A percentile compares a stretch with the other conserved stretches of the same genome.
Conservation (phyloP, 768 basidiomycete species). For the Macrolepiota dolichaula region DNA sequence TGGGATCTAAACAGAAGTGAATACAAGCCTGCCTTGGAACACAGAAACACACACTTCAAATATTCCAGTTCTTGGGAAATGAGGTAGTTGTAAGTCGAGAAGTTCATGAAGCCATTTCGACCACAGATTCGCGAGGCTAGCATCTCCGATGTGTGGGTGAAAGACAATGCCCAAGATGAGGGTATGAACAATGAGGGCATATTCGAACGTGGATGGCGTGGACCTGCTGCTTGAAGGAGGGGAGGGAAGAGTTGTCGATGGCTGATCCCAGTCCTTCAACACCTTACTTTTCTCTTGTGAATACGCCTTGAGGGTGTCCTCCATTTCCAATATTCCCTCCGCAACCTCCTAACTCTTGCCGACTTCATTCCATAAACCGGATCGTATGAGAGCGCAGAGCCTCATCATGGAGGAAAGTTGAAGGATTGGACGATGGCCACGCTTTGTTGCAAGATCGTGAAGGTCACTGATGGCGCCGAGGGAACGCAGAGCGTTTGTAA, state of each 20-base stretch:
- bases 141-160: slow-evolving; percentile 56
- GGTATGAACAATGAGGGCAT: slow-evolving; percentile 46
- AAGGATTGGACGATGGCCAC: slow-evolving; percentile 32
- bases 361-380: slow-evolving; percentile 52
- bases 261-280: slow-evolving; percentile 24
- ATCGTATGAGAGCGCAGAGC: slow-evolving; percentile 51
- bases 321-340: slow-evolving; percentile 44
- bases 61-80: slow-evolving; percentile 25
- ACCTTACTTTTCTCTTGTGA: background rate
- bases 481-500: slow-evolving; percentile 19
- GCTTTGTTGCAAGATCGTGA: slow-evolving; percentile 24
- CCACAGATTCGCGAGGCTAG: slow-evolving; percentile 44
- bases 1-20: no score
- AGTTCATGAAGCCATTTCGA: slow-evolving; percentile 61
- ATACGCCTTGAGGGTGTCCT: slow-evolving; percentile 39
- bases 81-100: slow-evolving; percentile 45
- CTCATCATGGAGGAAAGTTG: slow-evolving; percentile 36
- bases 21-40: no score
- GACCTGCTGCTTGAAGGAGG: background rate
- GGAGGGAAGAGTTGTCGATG: background rate
- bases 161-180: slow-evolving; percentile 62
- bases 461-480: slow-evolving; percentile 32
- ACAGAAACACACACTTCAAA: slow-evolving; percentile 32
- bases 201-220: slow-evolving; percentile 15
- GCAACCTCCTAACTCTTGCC: slow-evolving; percentile 52